These are phyloP conservation scores for Aspergillus nanangensis DNA, from an alignment of 495 filamentous ascomycete genomes.

Conservation along the genomic window DNA sequence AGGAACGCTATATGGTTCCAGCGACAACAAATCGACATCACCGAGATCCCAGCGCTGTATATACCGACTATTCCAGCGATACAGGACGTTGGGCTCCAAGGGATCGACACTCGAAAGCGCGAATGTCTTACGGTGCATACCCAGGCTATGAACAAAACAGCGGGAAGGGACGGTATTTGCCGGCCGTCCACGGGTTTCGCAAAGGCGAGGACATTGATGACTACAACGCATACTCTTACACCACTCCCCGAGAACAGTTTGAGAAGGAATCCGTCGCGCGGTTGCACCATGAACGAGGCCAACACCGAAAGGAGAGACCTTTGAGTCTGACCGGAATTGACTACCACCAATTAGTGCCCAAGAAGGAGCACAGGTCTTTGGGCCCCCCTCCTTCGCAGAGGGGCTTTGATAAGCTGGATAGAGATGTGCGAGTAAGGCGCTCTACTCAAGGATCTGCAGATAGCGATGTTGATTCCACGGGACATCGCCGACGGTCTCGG, in stretches of 20 bases:
- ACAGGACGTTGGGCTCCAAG: conserved; percentile 22
- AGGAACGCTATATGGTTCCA: conserved; percentile 26
- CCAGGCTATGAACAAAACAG: conserved; percentile 20
- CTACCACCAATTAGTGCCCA: conserved; percentile 42
- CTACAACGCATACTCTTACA: conserved; percentile 63
- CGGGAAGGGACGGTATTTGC: conserved; percentile 23
- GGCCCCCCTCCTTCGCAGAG: conserved; percentile 59
- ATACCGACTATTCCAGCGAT: conserved; percentile 40
- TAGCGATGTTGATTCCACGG: conserved; percentile 26
- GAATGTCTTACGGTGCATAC: conserved; percentile 16
- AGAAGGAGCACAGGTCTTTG: conserved; percentile 38
- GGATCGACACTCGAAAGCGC: conserved; percentile 10
- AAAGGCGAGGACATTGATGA: conserved; percentile 60
- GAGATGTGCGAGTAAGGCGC: conserved; percentile 28
- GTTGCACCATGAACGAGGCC: conserved; percentile 43
- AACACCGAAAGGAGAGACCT: conserved; percentile 52
- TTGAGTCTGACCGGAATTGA: conserved; percentile 60
- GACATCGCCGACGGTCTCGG: conserved; percentile 22
- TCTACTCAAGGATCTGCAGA: conserved; percentile 23
- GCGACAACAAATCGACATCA: conserved; percentile 21
- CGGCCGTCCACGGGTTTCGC: conserved; percentile 25
- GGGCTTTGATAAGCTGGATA: conserved; percentile 57
- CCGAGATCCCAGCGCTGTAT: conserved; percentile 25
- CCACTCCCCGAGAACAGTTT: conserved; percentile 63
- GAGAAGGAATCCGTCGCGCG: conserved; percentile 57